These are phyloP conservation scores for Hanseniaspora thailandica DNA, from an alignment of 805 yeast species.

Conservation along the genomic window DNA sequence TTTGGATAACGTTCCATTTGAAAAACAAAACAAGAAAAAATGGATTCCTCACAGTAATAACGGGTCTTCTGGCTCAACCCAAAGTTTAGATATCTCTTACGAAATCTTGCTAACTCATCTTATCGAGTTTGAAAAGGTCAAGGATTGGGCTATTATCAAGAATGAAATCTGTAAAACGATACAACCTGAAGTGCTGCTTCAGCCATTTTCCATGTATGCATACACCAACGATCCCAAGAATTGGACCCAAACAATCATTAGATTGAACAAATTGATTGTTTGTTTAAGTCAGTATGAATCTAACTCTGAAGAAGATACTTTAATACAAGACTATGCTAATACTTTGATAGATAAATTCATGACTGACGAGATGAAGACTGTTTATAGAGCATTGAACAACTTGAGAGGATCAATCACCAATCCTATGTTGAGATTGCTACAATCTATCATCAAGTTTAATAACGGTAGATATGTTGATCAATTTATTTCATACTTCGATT, in stretches of 20 bases:
- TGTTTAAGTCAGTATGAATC: conserved; percentile 20
- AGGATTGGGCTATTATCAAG: conserved; percentile 20
- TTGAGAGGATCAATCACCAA: conserved; percentile 47
- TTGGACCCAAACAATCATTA: conserved; percentile 35
- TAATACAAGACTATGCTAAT: conserved; percentile 8
- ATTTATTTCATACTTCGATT: conserved; percentile 56
- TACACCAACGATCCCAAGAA: conserved; percentile 41
- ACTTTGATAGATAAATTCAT: conserved; percentile 38
- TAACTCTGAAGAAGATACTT: conserved; percentile 10
- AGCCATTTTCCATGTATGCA: conserved; percentile 39
- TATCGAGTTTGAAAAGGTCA: conserved; percentile 17
- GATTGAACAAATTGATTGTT: conserved; percentile 29
- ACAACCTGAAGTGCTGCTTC: conserved; percentile 30
- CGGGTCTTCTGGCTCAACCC: conserved; percentile 17
- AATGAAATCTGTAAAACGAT: conserved; percentile 29
- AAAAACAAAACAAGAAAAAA: conserved; percentile 8
- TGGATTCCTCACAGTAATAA: conserved; percentile 10
- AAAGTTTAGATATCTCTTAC: conserved; percentile 24
- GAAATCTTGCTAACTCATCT: conserved; percentile 22
- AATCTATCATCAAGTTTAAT: conserved; percentile 38
- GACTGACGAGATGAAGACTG: conserved; percentile 43
- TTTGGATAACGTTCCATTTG: conserved; percentile 12
- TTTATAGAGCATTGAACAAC: conserved; percentile 56
- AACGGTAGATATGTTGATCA: conserved; percentile 43
- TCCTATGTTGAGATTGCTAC: conserved; percentile 49